Base-by-base conservation (phyloP, 148 eudicot species). In the Pharnaceum exiguum region DNA sequence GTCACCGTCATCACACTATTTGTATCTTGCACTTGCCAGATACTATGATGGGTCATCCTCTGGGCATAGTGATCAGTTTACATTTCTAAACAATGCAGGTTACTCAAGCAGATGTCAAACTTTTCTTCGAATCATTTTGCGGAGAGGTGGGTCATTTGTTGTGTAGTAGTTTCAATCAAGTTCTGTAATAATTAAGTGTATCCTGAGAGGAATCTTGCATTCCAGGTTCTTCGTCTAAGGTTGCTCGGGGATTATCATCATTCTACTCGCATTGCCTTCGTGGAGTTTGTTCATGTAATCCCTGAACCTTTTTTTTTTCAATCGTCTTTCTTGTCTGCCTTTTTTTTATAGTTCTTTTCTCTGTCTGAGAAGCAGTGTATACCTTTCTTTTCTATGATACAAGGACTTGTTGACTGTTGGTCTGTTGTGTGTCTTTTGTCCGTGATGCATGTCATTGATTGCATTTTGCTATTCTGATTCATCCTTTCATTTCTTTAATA, bases 221-320 rank as follows among this genome's bases (percentile, higher is more conserved):
- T 56, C 46, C 59, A 90, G 97, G 96, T 90, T 62, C 71, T 60
- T 1, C 96, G 96, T 54, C 60, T 87, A 81, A 90, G 97, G 94
- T 74, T 90, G 87, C 89, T 90, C 46, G 97, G 97, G 54, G 97
- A 90, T 59, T 84, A 82, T 76, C 85, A 87, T 73, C 97, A 90
- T 65, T 82, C 87, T 5, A 90, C 97, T 51, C 95, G 94, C 45
- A 90, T 90, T 76, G 97, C 93, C 60, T 90, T 90, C 56, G 97
- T 90, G 17, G 97, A 90, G 82, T 90, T 90, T 68, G 76, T 72
- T 21, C 67, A 82, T 85, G 97, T 90, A 87, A 74, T 66, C 24
- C 29, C 62, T 32, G 40, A 19, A 13, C 9, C 49, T 55, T 35
- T 55, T 8, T 11, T 29, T 51, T 28, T 30, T 51, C 5, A 32